A percentile compares a stretch with the other conserved stretches of the same genome.
Evolutionary conservation across 2,329 filamentous ascomycete species (phyloP).

Genomic region (Ophiostoma sp.): DNA sequence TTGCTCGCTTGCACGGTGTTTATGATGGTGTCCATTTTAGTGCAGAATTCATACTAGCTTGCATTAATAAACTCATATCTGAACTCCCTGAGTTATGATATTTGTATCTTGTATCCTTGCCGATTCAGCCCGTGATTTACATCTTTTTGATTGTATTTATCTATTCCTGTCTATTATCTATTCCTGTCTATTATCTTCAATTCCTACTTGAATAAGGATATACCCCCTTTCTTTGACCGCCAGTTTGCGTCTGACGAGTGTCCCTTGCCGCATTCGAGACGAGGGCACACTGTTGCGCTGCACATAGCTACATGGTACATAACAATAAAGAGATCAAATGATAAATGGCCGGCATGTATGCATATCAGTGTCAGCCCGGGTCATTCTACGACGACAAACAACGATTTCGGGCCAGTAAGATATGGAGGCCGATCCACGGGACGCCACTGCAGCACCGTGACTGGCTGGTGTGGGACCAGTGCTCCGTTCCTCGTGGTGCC

Average conservation of each 20-base stretch:
- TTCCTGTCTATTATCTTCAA: too few relatives aligned
- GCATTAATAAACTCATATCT: too few relatives aligned
- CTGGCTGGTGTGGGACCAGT: slow-evolving; percentile 20
- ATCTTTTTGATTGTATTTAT: too few relatives aligned
- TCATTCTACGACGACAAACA: neutral
- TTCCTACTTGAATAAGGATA: too few relatives aligned
- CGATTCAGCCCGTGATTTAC: too few relatives aligned
- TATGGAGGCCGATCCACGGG: slow-evolving; percentile 25
- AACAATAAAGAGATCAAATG: neutral
- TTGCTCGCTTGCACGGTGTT: too few relatives aligned
- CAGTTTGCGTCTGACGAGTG: neutral
- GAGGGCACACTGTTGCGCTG: neutral
- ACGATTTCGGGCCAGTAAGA: slow-evolving; percentile 24
- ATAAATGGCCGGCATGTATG: neutral
- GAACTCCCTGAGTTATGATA: too few relatives aligned
- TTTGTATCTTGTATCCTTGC: too few relatives aligned
- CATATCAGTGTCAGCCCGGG: neutral
- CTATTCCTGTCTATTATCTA: too few relatives aligned
- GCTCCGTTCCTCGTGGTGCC: neutral
- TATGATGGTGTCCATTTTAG: too few relatives aligned
- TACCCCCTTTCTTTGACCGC: slow-evolving; percentile 3
- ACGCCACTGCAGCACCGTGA: slow-evolving; percentile 22
- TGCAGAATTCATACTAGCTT: too few relatives aligned
- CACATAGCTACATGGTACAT: neutral
- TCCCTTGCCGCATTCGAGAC: neutral